Conservation (phyloP, 1,284 basidiomycete genomes). For the Puccinia novopanici region DNA sequence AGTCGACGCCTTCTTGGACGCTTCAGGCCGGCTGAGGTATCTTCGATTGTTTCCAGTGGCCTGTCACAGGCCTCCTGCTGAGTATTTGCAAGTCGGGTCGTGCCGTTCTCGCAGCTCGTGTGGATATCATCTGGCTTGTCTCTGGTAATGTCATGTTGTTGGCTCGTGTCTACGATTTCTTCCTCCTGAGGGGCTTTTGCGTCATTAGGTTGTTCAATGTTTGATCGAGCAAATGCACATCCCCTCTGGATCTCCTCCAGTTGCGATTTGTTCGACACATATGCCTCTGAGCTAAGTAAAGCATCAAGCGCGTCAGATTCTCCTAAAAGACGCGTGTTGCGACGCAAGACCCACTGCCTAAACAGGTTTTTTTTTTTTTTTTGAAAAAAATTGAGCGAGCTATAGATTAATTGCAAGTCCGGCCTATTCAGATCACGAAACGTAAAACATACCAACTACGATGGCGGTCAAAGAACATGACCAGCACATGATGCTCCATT, state of each 20-base stretch:
- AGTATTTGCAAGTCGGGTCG: neutral
- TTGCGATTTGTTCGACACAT: conserved; percentile 36
- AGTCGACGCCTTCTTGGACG: conserved; percentile 3
- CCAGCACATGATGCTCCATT: conserved; percentile 25
- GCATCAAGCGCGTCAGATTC: conserved; percentile 46
- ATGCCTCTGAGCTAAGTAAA: conserved; percentile 45
- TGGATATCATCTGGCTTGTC: neutral
- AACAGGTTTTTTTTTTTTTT: too few relatives aligned
- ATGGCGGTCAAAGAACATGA: conserved; percentile 50
- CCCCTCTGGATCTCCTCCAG: conserved; percentile 36
- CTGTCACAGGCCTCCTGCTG: neutral
- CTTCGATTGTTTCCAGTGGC: neutral
- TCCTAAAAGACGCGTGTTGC: conserved; percentile 43
- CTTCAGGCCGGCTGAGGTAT: neutral
- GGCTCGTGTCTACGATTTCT: neutral
- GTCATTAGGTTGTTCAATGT: conserved; percentile 33
- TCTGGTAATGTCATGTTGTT: neutral
- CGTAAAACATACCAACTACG: conserved; percentile 45
- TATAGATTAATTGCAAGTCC: neutral
- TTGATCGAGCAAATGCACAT: conserved; percentile 34
- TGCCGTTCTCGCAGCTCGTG: neutral
- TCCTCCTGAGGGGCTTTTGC: neutral
- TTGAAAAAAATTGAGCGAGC: too few relatives aligned
- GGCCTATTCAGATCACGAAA: neutral
- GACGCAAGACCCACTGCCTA: conserved; percentile 47